phyloP scores from a whole-genome alignment of 2,329 filamentous ascomycete genomes.

The Metarhizium brunneum region DNA sequence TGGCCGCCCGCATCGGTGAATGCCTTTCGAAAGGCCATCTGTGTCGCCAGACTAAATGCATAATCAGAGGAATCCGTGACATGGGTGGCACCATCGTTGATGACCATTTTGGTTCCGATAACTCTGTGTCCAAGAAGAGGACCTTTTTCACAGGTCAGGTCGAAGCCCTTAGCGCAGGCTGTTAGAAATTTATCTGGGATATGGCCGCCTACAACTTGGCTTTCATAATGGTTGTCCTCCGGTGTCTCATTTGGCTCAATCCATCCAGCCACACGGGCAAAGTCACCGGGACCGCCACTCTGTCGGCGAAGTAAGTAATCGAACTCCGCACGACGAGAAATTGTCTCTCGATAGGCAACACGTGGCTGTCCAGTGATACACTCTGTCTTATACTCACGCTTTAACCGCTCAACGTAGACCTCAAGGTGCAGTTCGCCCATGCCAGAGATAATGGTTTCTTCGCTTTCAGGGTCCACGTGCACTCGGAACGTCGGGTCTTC shows the following conservation, averaged over 20 bases:
- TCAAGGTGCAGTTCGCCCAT: constrained; percentile 98
- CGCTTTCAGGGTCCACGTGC: constrained; percentile 81
- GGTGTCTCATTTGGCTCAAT: constrained; percentile 75
- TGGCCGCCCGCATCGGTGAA: constrained; percentile 74
- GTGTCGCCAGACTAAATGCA: constrained; percentile 88
- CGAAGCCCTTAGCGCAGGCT: constrained; percentile 93
- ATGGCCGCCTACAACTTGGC: constrained; percentile 77
- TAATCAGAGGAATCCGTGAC: constrained; percentile 97
- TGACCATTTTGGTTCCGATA: constrained; percentile 79
- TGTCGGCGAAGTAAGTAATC: constrained; percentile 95
- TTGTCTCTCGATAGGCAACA: constrained; percentile 93
- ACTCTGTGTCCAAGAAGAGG: constrained; percentile 90
- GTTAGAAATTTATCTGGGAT: constrained; percentile 95
- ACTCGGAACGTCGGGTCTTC: constrained; percentile 98
- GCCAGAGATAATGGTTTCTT: constrained; percentile 95
- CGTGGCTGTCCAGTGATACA: constrained; percentile 94
- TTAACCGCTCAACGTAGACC: constrained; percentile 95
- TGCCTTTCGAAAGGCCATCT: constrained; percentile 92
- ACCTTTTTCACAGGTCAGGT: constrained; percentile 71
- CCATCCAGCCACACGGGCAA: constrained; percentile 81
- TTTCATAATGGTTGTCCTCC: constrained; percentile 72
- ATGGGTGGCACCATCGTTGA: constrained; percentile 95
- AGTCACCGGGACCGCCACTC: constrained; percentile 91
- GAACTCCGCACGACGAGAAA: constrained; percentile 70
- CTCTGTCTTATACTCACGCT: constrained; percentile 92